Evolutionary conservation across 768 basidiomycete species (phyloP).

Genomic region (Hortiboletus flavorubellus): DNA sequence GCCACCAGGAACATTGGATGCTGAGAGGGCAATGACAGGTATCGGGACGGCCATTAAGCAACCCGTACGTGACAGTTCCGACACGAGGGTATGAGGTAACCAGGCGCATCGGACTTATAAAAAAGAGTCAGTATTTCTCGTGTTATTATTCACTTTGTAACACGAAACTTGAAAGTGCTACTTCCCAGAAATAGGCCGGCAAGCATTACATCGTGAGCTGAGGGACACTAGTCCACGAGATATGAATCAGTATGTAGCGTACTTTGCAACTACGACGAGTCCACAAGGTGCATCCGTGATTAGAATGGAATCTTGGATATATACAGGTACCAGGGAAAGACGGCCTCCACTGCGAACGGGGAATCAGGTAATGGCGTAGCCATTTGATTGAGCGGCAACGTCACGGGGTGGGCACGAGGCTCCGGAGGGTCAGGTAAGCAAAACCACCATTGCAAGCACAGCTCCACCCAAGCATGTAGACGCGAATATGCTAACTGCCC

Average conservation of each 20-base stretch:
- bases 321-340: background rate
- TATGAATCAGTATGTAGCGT: background rate
- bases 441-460: slow-evolving; percentile 19
- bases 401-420: background rate
- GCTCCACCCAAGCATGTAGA: slow-evolving; percentile 38
- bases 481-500: slow-evolving; percentile 43
- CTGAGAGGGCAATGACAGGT: too few species aligned
- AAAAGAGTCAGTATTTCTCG: too few species aligned
- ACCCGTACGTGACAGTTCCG: too few species aligned
- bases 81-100: too few species aligned
- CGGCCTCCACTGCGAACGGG: background rate
- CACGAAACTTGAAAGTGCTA: too few species aligned
- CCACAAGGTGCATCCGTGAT: background rate
- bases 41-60: too few species aligned
- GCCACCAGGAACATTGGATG: too few species aligned
- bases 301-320: background rate
- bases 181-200: too few species aligned
- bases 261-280: background rate
- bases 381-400: background rate
- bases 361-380: background rate
- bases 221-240: too few species aligned
- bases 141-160: too few species aligned
- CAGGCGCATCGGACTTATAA: too few species aligned
- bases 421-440: slow-evolving; percentile 7
- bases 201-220: too few species aligned